These are phyloP conservation scores for Glycine tomentella DNA, from an alignment of 306 rosid genomes.

Conservation along the genomic window DNA sequence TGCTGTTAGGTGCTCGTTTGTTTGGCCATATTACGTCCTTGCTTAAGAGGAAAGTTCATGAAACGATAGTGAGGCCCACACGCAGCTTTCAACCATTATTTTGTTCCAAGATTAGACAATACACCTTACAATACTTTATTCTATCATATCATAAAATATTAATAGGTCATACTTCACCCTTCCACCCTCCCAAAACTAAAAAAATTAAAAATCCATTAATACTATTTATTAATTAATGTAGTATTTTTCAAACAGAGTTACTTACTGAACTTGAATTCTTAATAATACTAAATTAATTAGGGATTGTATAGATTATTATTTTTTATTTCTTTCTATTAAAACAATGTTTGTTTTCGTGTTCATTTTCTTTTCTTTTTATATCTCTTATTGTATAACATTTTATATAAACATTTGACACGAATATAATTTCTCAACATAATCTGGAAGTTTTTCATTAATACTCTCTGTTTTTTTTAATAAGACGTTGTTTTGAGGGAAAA, in stretches of 20 bases:
- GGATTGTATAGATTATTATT: not conserved
- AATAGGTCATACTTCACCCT: conserved; percentile 21
- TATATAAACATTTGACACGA: no score
- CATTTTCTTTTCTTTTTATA: no score
- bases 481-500: no score
- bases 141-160: conserved; percentile 11
- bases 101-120: conserved; percentile 41
- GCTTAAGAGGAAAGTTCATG: conserved; percentile 18
- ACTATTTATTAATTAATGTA: not conserved
- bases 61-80: not conserved
- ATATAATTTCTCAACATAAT: no score
- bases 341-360: no score
- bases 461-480: no score
- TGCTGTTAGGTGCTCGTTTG: conserved; percentile 34
- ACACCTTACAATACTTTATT: conserved; percentile 32
- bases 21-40: conserved; percentile 22
- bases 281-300: not conserved
- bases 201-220: not conserved
- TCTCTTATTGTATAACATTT: not conserved
- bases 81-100: conserved; percentile 16
- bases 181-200: not conserved
- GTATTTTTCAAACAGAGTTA: not conserved
- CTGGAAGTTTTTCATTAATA: no score
- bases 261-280: not conserved
- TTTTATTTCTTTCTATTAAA: no score